Base-by-base conservation (phyloP, 192 early-diverging fungal species). In the Mortierella alpina region DNA sequence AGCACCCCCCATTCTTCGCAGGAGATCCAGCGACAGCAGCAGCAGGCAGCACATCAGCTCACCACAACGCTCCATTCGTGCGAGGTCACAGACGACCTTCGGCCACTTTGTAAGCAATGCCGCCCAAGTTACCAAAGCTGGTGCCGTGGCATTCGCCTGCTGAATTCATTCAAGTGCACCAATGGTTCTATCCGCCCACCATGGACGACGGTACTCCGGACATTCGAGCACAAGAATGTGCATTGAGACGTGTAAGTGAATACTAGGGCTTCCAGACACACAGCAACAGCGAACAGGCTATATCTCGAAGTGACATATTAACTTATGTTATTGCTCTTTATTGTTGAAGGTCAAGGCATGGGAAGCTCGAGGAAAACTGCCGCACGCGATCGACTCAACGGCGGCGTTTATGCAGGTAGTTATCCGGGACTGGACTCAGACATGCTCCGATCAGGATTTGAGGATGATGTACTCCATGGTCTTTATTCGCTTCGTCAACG, bases 321-420 rank as follows among this genome's bases (percentile, higher is more conserved):
- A 51, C 12, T 1, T 51, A 51, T 51, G 1, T 51, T 12, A 12
- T n/a, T 31, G 31, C 31, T 31, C 31, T 31, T 31, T 3, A 31
- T 8, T 53, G 18, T 40, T 41, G 44, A 68, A 93, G 90, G 86
- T 92, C 20, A 90, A 88, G 69, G 92, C 91, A 20, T 95, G 93
- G 93, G 77, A 82, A 46, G 86, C 75, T 61, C 72, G 92, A 73
- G 92, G 92, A 14, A 90, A 88, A 79, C 68, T 93, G 0, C 93
- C 92, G 0, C 86, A 83, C 49, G 86, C 93, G 2, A 85, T 95
- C 22, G 91, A 93, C 47, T 82, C 85, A 12, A 94, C 93, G 3
- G 82, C 88, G 1, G 52, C 76, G 12, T 86, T 95, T 59, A 86
- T 94, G 18, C 85, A 91, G 80, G 81, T 87, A 10, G 83, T 83